Percentiles rank a stretch among this genome's conserved stretches.
Evolutionary conservation across 805 yeast species (phyloP).

Genomic region (Wickerhamomyces rabaulensis): DNA sequence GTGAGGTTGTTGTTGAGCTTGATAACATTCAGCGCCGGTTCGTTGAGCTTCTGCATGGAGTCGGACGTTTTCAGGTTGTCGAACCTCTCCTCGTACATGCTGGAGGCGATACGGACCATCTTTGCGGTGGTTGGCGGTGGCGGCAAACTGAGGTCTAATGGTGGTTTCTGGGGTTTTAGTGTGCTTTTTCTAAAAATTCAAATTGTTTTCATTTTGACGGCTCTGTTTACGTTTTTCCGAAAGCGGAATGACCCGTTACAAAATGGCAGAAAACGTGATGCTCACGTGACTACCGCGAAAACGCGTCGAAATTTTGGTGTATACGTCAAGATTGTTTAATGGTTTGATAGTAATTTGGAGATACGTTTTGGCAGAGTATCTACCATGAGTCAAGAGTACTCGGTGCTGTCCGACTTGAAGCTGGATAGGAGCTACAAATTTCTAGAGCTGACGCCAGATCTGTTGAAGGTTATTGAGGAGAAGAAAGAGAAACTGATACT

Average conservation of each 20-base stretch:
- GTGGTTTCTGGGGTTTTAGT: not conserved
- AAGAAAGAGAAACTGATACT: slow-evolving; percentile 19
- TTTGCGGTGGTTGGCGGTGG: not conserved
- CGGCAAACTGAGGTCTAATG: not conserved
- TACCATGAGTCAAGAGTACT: not conserved
- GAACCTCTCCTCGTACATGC: slow-evolving; percentile 20
- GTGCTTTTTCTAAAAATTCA: not conserved
- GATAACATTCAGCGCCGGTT: slow-evolving; percentile 20
- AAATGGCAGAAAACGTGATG: not conserved
- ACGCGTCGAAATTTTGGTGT: not conserved
- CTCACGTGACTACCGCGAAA: not conserved
- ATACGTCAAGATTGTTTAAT: not conserved
- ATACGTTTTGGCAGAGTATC: no score
- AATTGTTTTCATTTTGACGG: not conserved
- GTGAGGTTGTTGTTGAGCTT: slow-evolving; percentile 17
- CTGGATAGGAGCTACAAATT: slow-evolving; percentile 38
- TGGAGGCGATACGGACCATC: slow-evolving; percentile 18
- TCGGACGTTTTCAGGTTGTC: slow-evolving; percentile 5
- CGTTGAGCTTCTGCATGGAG: slow-evolving; percentile 4
- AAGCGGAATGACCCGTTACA: not conserved
- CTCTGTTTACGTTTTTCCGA: slow-evolving; percentile 3
- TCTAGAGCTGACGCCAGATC: slow-evolving; percentile 47
- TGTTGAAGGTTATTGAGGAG: slow-evolving; percentile 33
- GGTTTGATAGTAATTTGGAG: no score
- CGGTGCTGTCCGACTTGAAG: slow-evolving; percentile 4